phyloP scores from a whole-genome alignment of 2,329 filamentous ascomycete species.

The Chaetomium olivaceum region DNA sequence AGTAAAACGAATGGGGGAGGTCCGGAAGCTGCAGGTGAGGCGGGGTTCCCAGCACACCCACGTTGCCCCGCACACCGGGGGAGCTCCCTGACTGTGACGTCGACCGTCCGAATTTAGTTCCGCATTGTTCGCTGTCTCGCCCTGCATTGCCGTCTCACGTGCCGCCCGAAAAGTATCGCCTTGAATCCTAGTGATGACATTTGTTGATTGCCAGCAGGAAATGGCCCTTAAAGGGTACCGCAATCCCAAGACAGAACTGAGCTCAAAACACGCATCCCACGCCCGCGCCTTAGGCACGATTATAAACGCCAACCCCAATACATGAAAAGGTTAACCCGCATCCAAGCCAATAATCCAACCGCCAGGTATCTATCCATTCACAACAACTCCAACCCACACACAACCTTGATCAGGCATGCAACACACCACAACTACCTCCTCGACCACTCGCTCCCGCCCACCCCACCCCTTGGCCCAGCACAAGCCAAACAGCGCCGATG shows the following conservation, averaged over 20 bases:
- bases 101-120: neutral
- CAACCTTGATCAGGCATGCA: neutral
- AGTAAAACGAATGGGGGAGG: neutral
- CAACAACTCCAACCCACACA: neutral
- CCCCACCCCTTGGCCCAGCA: constrained; percentile 42
- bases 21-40: neutral
- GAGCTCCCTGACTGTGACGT: neutral
- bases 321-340: neutral
- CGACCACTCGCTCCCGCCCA: constrained; percentile 15
- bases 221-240: neutral
- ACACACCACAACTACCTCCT: neutral
- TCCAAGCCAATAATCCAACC: constrained; percentile 10
- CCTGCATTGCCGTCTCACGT: neutral
- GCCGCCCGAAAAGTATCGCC: neutral
- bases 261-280: neutral
- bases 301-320: constrained; percentile 3
- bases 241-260: neutral
- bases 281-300: neutral
- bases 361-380: neutral
- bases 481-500: constrained; percentile 56
- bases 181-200: neutral
- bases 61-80: neutral
- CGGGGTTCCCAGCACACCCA: neutral
- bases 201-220: neutral
- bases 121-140: neutral